Conservation (phyloP, 306 rosid genomes). For the Abrus pulchellus region DNA sequence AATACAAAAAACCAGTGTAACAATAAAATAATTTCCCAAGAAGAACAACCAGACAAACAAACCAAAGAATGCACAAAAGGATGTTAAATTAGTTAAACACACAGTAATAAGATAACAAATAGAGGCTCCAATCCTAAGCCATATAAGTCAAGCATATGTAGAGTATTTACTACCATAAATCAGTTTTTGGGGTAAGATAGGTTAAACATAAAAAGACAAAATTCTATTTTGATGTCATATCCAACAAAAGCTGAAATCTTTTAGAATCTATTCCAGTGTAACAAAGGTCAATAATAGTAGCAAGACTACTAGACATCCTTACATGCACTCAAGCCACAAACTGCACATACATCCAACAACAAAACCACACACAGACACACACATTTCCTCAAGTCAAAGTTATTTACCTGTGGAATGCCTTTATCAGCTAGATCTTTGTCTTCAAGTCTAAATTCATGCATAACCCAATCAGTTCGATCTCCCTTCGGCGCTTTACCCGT, state of each 20-base stretch:
- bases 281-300: constrained; percentile 1
- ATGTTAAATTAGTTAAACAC: constrained; percentile 9
- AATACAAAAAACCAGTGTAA: constrained; percentile 45
- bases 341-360: not conserved
- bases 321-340: constrained; percentile 5
- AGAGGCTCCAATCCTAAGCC: not conserved
- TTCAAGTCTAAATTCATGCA: constrained; percentile 83
- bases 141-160: constrained; percentile 9
- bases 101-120: not conserved
- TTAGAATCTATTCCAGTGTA: not conserved
- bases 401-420: constrained; percentile 63
- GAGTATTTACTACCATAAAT: not conserved
- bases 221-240: not conserved
- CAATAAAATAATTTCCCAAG: constrained; percentile 35
- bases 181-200: not conserved
- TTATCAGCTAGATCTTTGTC: constrained; percentile 48
- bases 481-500: constrained; percentile 64
- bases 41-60: constrained; percentile 3
- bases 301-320: constrained; percentile 22
- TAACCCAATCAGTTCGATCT: constrained; percentile 84
- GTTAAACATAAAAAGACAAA: constrained; percentile 12
- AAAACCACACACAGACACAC: not conserved
- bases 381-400: not conserved
- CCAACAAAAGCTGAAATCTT: constrained; percentile 21
- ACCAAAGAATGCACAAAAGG: not conserved